phyloP scores from a whole-genome alignment of 139 green algal species.

The Pseudopediastrum boryanum region DNA sequence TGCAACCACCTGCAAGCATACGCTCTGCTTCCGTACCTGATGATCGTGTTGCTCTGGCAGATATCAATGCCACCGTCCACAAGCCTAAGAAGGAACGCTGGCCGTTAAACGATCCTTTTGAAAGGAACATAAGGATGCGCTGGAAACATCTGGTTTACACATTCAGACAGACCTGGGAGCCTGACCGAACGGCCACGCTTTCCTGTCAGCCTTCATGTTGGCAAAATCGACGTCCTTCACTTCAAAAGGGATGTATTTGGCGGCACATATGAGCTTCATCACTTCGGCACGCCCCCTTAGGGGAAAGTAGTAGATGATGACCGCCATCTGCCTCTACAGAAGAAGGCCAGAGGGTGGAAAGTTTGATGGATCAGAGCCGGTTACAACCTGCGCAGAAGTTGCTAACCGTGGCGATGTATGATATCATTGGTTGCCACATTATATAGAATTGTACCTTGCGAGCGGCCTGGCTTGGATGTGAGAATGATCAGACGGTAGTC shows the following conservation, averaged over 20 bases:
- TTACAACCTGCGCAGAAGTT: no score
- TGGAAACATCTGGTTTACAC: not conserved
- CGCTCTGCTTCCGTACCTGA: slow-evolving; percentile 26
- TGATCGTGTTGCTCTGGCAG: slow-evolving; percentile 58
- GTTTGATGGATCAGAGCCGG: no score
- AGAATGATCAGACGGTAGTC: no score
- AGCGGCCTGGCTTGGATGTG: no score
- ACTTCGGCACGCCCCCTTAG: slow-evolving; percentile 44
- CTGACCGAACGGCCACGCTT: slow-evolving; percentile 53
- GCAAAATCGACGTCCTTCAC: slow-evolving; percentile 33
- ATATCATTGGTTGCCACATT: no score
- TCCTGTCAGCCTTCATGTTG: slow-evolving; percentile 46
- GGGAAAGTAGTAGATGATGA: slow-evolving; percentile 6
- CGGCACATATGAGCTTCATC: slow-evolving; percentile 45
- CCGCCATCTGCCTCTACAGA: no score
- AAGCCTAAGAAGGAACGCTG: slow-evolving; percentile 9
- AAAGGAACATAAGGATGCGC: no score
- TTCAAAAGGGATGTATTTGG: slow-evolving; percentile 45
- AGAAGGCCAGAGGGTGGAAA: no score
- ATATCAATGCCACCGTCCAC: slow-evolving; percentile 56
- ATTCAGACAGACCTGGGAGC: slow-evolving; percentile 25
- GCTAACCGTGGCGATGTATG: no score
- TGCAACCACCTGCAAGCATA: not conserved
- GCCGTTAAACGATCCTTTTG: not conserved
- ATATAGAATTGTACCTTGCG: no score